These are phyloP conservation scores for Stemphylium beticola DNA, from an alignment of 2,329 filamentous ascomycete genomes.

Conservation along the genomic window DNA sequence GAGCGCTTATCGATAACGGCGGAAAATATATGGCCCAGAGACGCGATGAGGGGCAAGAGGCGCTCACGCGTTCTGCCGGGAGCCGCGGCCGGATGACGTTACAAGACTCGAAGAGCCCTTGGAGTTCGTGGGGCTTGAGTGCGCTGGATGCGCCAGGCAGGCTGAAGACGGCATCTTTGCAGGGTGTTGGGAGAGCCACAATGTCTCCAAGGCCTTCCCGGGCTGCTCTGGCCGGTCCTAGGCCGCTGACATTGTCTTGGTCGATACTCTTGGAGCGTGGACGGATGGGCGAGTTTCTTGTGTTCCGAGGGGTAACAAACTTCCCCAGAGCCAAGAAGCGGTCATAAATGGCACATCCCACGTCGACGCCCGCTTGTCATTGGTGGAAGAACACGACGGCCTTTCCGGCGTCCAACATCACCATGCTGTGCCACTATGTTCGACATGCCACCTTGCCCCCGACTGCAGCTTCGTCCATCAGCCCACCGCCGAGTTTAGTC, in stretches of 20 bases:
- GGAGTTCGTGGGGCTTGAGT: constrained; percentile 6
- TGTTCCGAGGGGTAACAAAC: constrained; percentile 18
- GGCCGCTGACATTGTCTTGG: not conserved
- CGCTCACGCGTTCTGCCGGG: constrained; percentile 35
- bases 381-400: constrained; percentile 38
- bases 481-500: constrained; percentile 43
- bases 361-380: constrained; percentile 22
- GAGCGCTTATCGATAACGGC: constrained; percentile 26
- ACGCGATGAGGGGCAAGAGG: constrained; percentile 37
- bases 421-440: constrained; percentile 32
- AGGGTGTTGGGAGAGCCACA: not conserved
- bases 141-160: not conserved
- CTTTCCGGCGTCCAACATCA: constrained; percentile 24
- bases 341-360: constrained; percentile 33
- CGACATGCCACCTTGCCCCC: constrained; percentile 33
- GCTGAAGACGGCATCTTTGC: not conserved
- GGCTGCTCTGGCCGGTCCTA: not conserved
- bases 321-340: constrained; percentile 44
- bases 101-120: not conserved
- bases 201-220: not conserved
- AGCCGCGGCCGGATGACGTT: constrained; percentile 37
- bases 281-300: not conserved
- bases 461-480: constrained; percentile 26
- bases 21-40: constrained; percentile 34
- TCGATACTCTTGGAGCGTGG: not conserved